phyloP scores from a whole-genome alignment of 441 rosid species.

The Arabidopsis hybrid region DNA sequence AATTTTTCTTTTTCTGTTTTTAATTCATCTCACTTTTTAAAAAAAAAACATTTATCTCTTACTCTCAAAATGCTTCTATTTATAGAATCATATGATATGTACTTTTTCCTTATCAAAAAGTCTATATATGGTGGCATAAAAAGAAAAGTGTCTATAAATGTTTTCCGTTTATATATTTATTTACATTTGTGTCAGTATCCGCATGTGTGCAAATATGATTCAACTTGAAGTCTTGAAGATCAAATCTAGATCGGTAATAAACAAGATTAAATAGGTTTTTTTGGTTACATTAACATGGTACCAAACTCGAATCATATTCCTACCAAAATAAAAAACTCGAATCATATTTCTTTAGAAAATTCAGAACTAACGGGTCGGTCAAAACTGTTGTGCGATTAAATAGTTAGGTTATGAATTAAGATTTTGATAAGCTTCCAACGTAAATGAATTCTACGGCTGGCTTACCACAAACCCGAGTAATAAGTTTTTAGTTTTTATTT shows the following conservation, averaged over 20 bases:
- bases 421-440: conserved; percentile 9
- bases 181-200: conserved; percentile 34
- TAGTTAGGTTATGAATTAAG: not conserved
- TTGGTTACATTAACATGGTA: not conserved
- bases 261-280: not conserved
- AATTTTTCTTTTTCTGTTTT: not conserved
- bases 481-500: not conserved
- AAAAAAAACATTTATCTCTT: not conserved
- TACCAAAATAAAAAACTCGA: no score
- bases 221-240: conserved; percentile 10
- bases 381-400: not conserved
- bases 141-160: conserved; percentile 1
- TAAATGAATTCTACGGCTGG: not conserved
- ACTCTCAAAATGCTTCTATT: conserved; percentile 36
- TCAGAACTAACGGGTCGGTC: not conserved
- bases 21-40: not conserved
- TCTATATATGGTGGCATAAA: conserved; percentile 35
- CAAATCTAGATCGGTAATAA: conserved; percentile 41
- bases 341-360: not conserved
- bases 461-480: conserved; percentile 7
- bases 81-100: conserved; percentile 44
- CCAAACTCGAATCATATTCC: not conserved
- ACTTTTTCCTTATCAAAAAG: conserved; percentile 32
- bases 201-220: conserved; percentile 39
- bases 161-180: conserved; percentile 1